These are phyloP conservation scores for Panicum virgatum DNA, from an alignment of 202 grass and related monocot genomes.

Conservation along the genomic window DNA sequence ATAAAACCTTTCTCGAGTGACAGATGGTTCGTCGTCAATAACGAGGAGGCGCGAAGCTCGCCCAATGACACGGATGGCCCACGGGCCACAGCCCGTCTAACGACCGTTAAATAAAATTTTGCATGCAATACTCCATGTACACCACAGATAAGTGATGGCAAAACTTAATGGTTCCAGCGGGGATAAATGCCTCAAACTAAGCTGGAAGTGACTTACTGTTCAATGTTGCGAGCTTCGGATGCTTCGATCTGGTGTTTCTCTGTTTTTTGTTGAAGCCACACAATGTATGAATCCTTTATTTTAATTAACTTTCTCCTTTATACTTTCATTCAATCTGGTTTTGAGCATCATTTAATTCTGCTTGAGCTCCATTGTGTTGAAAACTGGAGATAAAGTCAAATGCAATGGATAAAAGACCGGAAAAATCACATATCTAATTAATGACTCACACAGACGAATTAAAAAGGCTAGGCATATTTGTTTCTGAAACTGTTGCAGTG, in stretches of 20 bases:
- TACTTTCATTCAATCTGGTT: too few relatives aligned
- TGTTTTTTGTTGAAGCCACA: conserved; percentile 58
- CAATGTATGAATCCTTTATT: conserved; percentile 57
- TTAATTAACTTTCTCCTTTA: conserved; percentile 66
- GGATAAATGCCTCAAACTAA: conserved; percentile 12
- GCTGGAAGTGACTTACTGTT: conserved; percentile 65
- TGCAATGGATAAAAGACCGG: neutral
- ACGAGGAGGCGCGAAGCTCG: too few relatives aligned
- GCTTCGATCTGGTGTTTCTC: conserved; percentile 60
- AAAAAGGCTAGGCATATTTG: conserved; percentile 3
- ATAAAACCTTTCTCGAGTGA: too few relatives aligned
- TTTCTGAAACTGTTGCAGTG: conserved; percentile 1
- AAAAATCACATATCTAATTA: conserved; percentile 1
- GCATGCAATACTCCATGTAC: conserved; percentile 29
- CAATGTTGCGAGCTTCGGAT: conserved; percentile 61
- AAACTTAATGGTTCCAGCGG: neutral
- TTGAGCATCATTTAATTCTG: conserved; percentile 65
- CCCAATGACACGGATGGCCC: too few relatives aligned
- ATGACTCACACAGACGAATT: conserved; percentile 22
- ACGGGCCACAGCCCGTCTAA: too few relatives aligned
- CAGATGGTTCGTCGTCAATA: too few relatives aligned
- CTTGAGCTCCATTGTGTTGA: conserved; percentile 69
- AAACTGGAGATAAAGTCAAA: conserved; percentile 25
- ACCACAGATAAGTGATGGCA: neutral
- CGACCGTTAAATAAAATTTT: conserved; percentile 15